A percentile compares a stretch with the other conserved stretches of the same genome.
Conservation (phyloP, 805 yeast genomes). For the Candida hungchunana region DNA sequence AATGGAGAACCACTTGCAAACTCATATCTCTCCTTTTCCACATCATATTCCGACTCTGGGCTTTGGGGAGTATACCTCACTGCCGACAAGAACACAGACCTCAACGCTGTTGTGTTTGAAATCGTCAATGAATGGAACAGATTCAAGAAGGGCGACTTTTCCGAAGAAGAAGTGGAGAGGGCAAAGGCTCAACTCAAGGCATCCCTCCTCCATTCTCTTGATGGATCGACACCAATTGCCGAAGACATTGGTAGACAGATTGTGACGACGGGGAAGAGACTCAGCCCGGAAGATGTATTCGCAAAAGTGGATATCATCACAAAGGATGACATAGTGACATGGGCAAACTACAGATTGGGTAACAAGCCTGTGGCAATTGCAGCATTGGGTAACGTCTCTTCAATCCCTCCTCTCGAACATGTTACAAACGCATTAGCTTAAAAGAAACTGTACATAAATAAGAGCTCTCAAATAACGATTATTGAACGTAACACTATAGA, state of each 20-base stretch:
- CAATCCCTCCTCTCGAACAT: slow-evolving; percentile 65
- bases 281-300: slow-evolving; percentile 44
- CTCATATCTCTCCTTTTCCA: slow-evolving; percentile 93
- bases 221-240: slow-evolving; percentile 93
- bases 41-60: slow-evolving; percentile 96
- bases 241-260: slow-evolving; percentile 98
- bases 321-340: slow-evolving; percentile 71
- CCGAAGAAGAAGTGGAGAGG: slow-evolving; percentile 84
- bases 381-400: slow-evolving; percentile 78
- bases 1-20: slow-evolving; percentile 72
- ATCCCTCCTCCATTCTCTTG: slow-evolving; percentile 79
- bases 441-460: neutral
- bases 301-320: slow-evolving; percentile 72
- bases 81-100: slow-evolving; percentile 61
- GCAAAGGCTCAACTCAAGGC: slow-evolving; percentile 96
- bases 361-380: slow-evolving; percentile 83
- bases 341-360: slow-evolving; percentile 82
- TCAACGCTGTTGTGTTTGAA: slow-evolving; percentile 67
- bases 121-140: slow-evolving; percentile 86
- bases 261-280: slow-evolving; percentile 79
- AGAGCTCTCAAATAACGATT: neutral
- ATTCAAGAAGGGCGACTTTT: slow-evolving; percentile 68
- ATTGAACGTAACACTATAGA: neutral
- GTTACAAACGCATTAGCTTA: slow-evolving; percentile 39
- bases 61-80: slow-evolving; percentile 95